Percentiles rank a stretch among this genome's conserved stretches.
Conservation (phyloP, 2,329 filamentous ascomycete genomes). For the Ambrosiella cleistominuta region DNA sequence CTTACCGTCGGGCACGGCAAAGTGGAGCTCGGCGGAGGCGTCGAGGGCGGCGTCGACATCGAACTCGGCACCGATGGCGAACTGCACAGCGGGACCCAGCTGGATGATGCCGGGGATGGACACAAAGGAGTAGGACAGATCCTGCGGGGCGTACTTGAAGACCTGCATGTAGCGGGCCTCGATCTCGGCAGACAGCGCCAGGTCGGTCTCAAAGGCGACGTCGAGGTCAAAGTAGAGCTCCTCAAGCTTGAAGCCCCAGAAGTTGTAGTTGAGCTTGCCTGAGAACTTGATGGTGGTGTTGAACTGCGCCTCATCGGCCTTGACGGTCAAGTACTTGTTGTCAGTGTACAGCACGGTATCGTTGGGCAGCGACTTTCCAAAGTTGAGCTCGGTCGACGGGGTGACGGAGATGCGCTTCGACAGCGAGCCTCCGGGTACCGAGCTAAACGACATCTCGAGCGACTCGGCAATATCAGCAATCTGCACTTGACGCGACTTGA, state of each 20-base stretch:
- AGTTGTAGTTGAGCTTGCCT: conserved; percentile 25
- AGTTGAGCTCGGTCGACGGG: conserved; percentile 15
- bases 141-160: conserved; percentile 21
- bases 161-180: conserved; percentile 20
- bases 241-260: conserved; percentile 20
- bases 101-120: conserved; percentile 24
- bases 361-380: conserved; percentile 13
- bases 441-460: conserved; percentile 17
- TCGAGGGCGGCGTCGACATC: conserved; percentile 20
- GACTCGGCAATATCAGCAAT: conserved; percentile 18
- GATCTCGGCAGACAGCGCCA: conserved; percentile 22
- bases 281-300: conserved; percentile 23
- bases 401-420: conserved; percentile 17
- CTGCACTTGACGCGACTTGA: conserved; percentile 19
- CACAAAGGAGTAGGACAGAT: conserved; percentile 22
- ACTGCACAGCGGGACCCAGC: conserved; percentile 22
- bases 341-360: conserved; percentile 19
- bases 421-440: conserved; percentile 16
- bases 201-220: conserved; percentile 21
- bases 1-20: conserved; percentile 21
- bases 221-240: conserved; percentile 27
- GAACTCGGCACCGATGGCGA: conserved; percentile 23
- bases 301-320: conserved; percentile 21
- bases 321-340: conserved; percentile 20
- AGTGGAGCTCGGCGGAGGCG: conserved; percentile 19